Conservation (phyloP, 2,329 filamentous ascomycete genomes). For the Dothistroma pini region DNA sequence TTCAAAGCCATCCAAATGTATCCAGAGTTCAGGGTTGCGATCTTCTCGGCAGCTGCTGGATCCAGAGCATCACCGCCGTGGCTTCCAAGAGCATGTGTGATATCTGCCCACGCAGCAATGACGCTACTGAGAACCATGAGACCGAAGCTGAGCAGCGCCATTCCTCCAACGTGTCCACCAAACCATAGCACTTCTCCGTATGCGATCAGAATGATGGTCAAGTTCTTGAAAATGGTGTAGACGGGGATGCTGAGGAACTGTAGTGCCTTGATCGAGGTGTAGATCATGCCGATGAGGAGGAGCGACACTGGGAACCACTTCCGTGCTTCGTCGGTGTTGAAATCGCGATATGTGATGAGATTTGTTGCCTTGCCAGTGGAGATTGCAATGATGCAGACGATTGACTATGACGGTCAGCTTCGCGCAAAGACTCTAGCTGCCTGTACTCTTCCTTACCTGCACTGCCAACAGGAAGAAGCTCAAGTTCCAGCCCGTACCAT, state of each 20-base stretch:
- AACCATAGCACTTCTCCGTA: conserved; percentile 99
- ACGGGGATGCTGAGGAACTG: conserved; percentile 97
- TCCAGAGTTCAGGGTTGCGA: conserved; percentile 88
- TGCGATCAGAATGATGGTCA: conserved; percentile 97
- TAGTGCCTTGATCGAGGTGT: conserved; percentile 91
- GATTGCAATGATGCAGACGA: conserved; percentile 85
- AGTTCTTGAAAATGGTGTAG: conserved; percentile 99
- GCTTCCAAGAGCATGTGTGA: conserved; percentile 70
- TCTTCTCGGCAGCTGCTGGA: conserved; percentile 61
- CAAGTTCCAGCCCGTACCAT: conserved; percentile 85
- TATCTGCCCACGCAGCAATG: conserved; percentile 95
- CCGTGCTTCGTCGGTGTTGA: conserved; percentile 83
- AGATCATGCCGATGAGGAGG: conserved; percentile 98
- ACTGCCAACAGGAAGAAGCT: conserved; percentile 93
- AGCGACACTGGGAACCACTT: conserved; percentile 98
- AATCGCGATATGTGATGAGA: conserved; percentile 77
- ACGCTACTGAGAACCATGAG: conserved; percentile 95
- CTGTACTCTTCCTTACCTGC: conserved; percentile 62
- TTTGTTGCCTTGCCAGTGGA: conserved; percentile 74
- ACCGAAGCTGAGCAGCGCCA: conserved; percentile 89
- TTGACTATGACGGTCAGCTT: conserved; percentile 55
- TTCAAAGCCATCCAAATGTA: conserved; percentile 99
- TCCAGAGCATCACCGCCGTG: conserved; percentile 46
- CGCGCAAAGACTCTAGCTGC: conserved; percentile 5
- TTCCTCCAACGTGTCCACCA: conserved; percentile 80